These are phyloP conservation scores for Corniculantispora saksenae DNA, from an alignment of 2,329 filamentous ascomycete species.

Conservation along the genomic window DNA sequence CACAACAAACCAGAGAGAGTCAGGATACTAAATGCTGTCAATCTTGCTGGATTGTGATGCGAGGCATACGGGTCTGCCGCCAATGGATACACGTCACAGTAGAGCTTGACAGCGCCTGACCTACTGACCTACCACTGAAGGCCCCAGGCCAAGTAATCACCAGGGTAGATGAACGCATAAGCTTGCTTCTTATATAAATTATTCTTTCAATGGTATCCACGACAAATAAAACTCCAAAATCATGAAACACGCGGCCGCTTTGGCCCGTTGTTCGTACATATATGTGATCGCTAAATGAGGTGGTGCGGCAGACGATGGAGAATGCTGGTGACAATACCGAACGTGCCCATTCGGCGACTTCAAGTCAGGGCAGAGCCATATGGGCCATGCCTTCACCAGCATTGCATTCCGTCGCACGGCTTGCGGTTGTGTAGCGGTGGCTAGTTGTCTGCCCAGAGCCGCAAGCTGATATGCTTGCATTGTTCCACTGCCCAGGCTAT, in stretches of 20 bases:
- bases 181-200: not conserved
- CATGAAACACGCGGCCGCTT: slow-evolving; percentile 4
- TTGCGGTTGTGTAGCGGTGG: not conserved
- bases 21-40: too few relatives aligned
- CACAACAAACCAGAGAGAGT: too few relatives aligned
- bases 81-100: too few relatives aligned
- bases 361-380: not conserved
- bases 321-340: not conserved
- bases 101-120: too few relatives aligned
- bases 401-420: not conserved
- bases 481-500: too few relatives aligned
- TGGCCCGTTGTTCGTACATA: slow-evolving; percentile 9
- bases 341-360: too few relatives aligned
- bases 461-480: not conserved
- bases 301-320: not conserved
- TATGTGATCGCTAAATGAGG: slow-evolving; percentile 1
- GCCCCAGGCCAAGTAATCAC: not conserved
- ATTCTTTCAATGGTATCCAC: slow-evolving; percentile 12
- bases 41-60: too few relatives aligned
- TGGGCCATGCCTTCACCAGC: not conserved
- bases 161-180: not conserved
- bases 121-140: not conserved
- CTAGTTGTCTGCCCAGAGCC: not conserved
- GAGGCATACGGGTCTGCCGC: too few relatives aligned
- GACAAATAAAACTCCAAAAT: slow-evolving; percentile 16